Evolutionary conservation across 2,329 filamentous ascomycete genomes (phyloP).

Genomic region (Coniella vitis): DNA sequence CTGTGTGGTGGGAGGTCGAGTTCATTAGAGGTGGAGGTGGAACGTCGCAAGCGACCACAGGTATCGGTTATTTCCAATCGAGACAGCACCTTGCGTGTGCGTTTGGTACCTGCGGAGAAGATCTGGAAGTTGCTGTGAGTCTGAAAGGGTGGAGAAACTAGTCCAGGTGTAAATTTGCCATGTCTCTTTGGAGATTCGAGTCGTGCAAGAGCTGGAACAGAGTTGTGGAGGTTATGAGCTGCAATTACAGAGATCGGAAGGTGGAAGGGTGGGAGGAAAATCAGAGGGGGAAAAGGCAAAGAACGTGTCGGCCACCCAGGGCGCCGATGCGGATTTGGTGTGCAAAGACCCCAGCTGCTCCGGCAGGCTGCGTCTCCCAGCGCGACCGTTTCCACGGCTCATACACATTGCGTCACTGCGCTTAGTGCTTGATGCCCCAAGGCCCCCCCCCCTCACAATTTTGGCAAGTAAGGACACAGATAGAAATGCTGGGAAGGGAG

Average conservation of each 20-base stretch:
- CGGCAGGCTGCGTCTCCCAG: not conserved
- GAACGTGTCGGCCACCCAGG: slow-evolving; percentile 12
- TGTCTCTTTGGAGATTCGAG: slow-evolving; percentile 1
- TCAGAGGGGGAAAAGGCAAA: slow-evolving; percentile 1
- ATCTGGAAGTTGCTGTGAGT: not conserved
- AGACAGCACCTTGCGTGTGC: slow-evolving; percentile 2
- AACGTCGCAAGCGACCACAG: slow-evolving; percentile 4
- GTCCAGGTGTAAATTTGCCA: slow-evolving; percentile 4
- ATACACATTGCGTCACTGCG: slow-evolving; percentile 1
- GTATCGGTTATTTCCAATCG: slow-evolving; percentile 2
- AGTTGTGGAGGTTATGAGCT: slow-evolving; percentile 1
- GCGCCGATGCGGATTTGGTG: slow-evolving; percentile 4
- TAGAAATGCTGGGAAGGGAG: too few species aligned
- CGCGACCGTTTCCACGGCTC: not conserved
- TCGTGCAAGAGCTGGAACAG: not conserved
- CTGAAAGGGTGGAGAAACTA: not conserved
- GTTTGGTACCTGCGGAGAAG: not conserved
- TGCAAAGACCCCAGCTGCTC: not conserved
- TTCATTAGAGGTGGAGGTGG: not conserved
- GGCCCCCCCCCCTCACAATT: too few species aligned
- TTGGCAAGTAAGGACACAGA: too few species aligned
- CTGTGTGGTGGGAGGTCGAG: slow-evolving; percentile 11
- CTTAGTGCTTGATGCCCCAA: too few species aligned
- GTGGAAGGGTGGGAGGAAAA: slow-evolving; percentile 4
- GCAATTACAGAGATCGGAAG: not conserved